phyloP scores from a whole-genome alignment of 495 filamentous ascomycete species.

The Aspergillus affinis region DNA sequence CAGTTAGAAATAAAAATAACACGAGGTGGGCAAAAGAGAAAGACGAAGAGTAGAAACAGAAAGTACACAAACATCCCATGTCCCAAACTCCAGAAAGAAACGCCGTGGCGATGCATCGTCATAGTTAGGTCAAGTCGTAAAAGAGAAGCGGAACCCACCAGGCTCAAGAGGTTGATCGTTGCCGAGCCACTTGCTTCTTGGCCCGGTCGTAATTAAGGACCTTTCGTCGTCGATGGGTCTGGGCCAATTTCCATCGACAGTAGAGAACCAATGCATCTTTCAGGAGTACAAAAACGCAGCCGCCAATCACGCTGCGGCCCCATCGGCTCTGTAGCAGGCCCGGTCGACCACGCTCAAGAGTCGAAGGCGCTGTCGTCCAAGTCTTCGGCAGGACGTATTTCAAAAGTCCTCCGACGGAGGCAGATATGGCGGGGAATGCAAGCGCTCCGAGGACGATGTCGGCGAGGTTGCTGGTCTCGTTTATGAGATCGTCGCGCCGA shows the following conservation, averaged over 20 bases:
- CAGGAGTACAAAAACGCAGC: constrained; percentile 74
- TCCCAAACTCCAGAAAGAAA: neutral
- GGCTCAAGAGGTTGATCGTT: neutral
- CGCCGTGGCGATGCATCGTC: constrained; percentile 1
- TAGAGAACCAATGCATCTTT: constrained; percentile 76
- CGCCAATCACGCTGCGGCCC: constrained; percentile 77
- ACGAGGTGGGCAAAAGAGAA: neutral
- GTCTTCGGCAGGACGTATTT: constrained; percentile 59
- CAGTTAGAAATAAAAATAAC: too few relatives aligned
- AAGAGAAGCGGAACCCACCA: neutral
- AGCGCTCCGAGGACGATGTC: constrained; percentile 62
- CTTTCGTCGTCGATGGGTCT: constrained; percentile 63
- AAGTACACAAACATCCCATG: neutral
- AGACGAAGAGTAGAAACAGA: neutral
- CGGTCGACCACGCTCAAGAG: constrained; percentile 38
- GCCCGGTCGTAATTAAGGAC: constrained; percentile 63
- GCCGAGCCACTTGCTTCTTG: constrained; percentile 30
- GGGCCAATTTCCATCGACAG: constrained; percentile 69
- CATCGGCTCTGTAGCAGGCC: constrained; percentile 73
- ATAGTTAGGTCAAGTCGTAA: neutral
- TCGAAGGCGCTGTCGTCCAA: constrained; percentile 56
- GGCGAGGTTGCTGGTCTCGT: constrained; percentile 51
- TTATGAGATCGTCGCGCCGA: constrained; percentile 47
- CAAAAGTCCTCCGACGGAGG: constrained; percentile 67
- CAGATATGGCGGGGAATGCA: constrained; percentile 61